A percentile compares a stretch with the other conserved stretches of the same genome.
Conservation (phyloP, 1,284 basidiomycete genomes). For the Ceratobasidium sp. region DNA sequence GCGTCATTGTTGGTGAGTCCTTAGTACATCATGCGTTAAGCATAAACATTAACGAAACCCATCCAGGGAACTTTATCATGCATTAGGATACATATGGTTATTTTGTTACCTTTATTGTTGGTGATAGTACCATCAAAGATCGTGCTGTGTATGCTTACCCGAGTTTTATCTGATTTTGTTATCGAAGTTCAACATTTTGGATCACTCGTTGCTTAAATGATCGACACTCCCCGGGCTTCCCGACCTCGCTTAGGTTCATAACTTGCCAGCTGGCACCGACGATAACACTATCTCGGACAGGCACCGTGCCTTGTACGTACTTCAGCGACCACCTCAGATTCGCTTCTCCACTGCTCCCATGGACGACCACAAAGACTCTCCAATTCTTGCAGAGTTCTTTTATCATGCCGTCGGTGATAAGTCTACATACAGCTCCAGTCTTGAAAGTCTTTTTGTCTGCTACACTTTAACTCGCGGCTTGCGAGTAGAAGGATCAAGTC, state of each 20-base stretch:
- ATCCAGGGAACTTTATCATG: constrained; percentile 75
- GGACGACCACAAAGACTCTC: too few relatives aligned
- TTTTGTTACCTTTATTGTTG: background rate
- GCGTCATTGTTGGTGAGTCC: constrained; percentile 81
- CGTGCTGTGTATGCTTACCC: background rate
- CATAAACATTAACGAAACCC: background rate
- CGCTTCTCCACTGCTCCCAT: too few relatives aligned
- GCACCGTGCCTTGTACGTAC: too few relatives aligned
- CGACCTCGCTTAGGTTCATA: too few relatives aligned
- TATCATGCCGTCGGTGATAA: too few relatives aligned
- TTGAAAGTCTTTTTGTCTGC: constrained; percentile 9
- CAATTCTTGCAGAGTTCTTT: too few relatives aligned
- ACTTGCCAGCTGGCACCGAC: too few relatives aligned
- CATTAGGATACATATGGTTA: constrained; percentile 57
- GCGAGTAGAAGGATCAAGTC: background rate
- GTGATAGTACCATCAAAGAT: background rate
- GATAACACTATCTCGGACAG: too few relatives aligned
- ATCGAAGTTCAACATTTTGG: constrained; percentile 1
- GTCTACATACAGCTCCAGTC: too few relatives aligned
- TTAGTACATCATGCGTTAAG: background rate
- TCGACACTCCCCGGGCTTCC: too few relatives aligned
- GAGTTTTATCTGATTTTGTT: background rate
- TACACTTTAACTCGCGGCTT: constrained; percentile 6
- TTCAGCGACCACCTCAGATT: too few relatives aligned
- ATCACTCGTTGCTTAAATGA: too few relatives aligned